A percentile compares a stretch with the other conserved stretches of the same genome.
phyloP scores from a whole-genome alignment of 371 early-diverging fungal species.

The Circinella umbellata region DNA sequence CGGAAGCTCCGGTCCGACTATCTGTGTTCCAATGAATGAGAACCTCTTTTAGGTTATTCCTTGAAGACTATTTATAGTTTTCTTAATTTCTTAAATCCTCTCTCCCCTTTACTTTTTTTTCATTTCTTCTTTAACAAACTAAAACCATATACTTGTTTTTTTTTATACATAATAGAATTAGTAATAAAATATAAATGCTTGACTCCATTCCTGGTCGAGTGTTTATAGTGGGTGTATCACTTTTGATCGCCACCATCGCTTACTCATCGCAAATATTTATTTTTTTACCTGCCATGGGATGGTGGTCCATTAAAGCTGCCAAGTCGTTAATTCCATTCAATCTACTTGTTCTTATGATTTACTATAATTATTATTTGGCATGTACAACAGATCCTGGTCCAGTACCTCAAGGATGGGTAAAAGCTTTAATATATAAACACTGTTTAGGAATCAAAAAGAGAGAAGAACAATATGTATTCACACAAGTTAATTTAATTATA shows the following conservation, averaged over 20 bases:
- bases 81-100: no score
- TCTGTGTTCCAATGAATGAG: no score
- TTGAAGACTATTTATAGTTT: no score
- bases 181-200: slow-evolving; percentile 26
- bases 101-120: no score
- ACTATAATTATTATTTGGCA: slow-evolving; percentile 84
- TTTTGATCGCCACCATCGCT: slow-evolving; percentile 45
- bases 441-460: no score
- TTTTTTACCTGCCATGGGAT: slow-evolving; percentile 37
- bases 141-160: no score
- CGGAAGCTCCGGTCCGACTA: no score
- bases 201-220: slow-evolving; percentile 49
- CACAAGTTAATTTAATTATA: no score
- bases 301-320: slow-evolving; percentile 20
- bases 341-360: slow-evolving; percentile 65
- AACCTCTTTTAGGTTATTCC: no score
- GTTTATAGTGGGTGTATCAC: slow-evolving; percentile 43
- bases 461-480: no score
- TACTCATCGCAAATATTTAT: slow-evolving; percentile 49
- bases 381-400: slow-evolving; percentile 80
- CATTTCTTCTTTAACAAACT: no score
- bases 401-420: slow-evolving; percentile 76
- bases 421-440: slow-evolving; percentile 11
- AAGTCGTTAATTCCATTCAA: slow-evolving; percentile 68
- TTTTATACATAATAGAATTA: not conserved